These are phyloP conservation scores for Ustilago xerochloae DNA, from an alignment of 1,284 basidiomycete genomes.

Conservation along the genomic window DNA sequence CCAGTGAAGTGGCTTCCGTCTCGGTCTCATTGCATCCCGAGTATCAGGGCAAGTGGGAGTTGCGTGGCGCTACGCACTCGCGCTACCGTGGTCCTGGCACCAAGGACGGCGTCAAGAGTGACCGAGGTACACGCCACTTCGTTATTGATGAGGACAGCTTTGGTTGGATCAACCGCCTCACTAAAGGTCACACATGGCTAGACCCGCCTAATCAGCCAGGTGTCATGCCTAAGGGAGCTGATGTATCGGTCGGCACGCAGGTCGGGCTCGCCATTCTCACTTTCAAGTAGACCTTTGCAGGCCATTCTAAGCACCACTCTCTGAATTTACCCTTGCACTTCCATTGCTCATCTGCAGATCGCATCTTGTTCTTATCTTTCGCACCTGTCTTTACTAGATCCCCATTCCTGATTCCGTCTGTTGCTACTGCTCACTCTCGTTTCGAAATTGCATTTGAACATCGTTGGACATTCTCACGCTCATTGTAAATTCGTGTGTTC, in stretches of 20 bases:
- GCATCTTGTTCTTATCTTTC: conserved; percentile 10
- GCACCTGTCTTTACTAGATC: conserved; percentile 1
- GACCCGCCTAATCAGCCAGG: conserved; percentile 9
- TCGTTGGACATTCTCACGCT: background rate
- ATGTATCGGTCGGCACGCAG: conserved; percentile 27
- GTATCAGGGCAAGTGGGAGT: conserved; percentile 48
- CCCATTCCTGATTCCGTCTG: too few relatives aligned
- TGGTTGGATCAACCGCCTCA: conserved; percentile 45
- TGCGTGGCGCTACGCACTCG: conserved; percentile 45
- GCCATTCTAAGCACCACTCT: background rate
- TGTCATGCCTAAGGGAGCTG: conserved; percentile 23
- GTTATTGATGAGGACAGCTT: conserved; percentile 42
- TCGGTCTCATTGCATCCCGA: conserved; percentile 33
- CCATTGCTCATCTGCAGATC: background rate
- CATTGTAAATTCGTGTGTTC: background rate
- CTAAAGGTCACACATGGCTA: conserved; percentile 37
- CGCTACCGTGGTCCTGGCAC: conserved; percentile 32
- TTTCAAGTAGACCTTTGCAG: conserved; percentile 23
- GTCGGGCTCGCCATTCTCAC: conserved; percentile 38
- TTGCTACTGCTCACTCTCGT: background rate
- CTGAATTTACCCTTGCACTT: background rate
- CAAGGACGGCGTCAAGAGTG: conserved; percentile 17
- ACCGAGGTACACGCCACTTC: conserved; percentile 27
- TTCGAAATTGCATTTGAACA: background rate
- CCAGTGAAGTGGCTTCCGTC: conserved; percentile 34